Evolutionary conservation across 306 rosid genomes (phyloP).

Genomic region (Boehmeria nivea): DNA sequence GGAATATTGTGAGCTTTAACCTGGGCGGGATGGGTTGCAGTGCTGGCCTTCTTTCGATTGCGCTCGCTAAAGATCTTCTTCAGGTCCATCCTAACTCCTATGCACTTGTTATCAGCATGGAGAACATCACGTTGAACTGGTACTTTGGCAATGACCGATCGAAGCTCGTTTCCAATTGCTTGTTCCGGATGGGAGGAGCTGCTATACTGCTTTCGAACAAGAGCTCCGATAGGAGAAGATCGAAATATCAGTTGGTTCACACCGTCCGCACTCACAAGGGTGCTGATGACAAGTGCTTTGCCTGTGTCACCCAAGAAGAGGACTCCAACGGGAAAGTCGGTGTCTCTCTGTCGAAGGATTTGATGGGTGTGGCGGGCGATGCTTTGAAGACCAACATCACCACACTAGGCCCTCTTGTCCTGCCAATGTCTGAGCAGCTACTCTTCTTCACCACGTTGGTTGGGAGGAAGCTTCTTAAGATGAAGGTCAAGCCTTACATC

Average conservation of each 20-base stretch:
- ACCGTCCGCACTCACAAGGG: slow-evolving; percentile 87
- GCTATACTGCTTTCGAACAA: slow-evolving; percentile 74
- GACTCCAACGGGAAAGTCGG: slow-evolving; percentile 66
- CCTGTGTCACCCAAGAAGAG: slow-evolving; percentile 88
- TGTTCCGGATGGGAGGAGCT: slow-evolving; percentile 91
- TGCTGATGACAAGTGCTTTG: slow-evolving; percentile 78
- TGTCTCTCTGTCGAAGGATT: slow-evolving; percentile 81
- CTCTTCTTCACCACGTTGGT: slow-evolving; percentile 70
- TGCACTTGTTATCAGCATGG: slow-evolving; percentile 84
- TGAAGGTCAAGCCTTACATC: slow-evolving; percentile 87
- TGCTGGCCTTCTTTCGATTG: slow-evolving; percentile 81
- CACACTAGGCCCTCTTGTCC: slow-evolving; percentile 79
- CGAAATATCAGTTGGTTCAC: slow-evolving; percentile 61
- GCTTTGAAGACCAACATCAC: slow-evolving; percentile 87
- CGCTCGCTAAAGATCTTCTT: slow-evolving; percentile 84
- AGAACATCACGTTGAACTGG: slow-evolving; percentile 93
- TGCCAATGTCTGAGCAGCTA: slow-evolving; percentile 85
- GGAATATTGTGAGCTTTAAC: slow-evolving; percentile 68
- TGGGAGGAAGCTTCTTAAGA: slow-evolving; percentile 64
- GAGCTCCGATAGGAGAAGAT: slow-evolving; percentile 68
- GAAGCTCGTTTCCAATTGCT: slow-evolving; percentile 79
- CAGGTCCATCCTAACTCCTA: slow-evolving; percentile 83
- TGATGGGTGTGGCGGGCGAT: slow-evolving; percentile 92
- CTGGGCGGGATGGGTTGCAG: slow-evolving; percentile 98
- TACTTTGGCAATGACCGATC: slow-evolving; percentile 87